These are phyloP conservation scores for Macroventuria anomochaeta DNA, from an alignment of 2,329 filamentous ascomycete genomes.

Conservation along the genomic window DNA sequence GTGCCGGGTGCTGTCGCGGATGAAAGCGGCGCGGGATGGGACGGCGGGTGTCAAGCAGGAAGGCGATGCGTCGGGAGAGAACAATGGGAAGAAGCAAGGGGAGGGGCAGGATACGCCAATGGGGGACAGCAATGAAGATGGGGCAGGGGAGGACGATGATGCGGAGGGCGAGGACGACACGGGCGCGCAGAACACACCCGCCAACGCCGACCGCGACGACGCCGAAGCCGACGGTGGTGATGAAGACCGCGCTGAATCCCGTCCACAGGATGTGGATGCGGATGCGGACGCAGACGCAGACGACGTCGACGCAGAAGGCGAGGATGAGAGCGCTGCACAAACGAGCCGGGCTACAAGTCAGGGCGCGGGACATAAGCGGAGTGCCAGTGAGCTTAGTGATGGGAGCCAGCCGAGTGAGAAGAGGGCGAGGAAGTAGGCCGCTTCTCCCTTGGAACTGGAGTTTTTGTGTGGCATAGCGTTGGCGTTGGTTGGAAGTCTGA, in stretches of 20 bases:
- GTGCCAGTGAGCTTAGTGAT: constrained; percentile 79
- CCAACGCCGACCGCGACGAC: constrained; percentile 18
- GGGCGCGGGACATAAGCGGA: constrained; percentile 69
- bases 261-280: no score
- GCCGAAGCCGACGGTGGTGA: constrained; percentile 44
- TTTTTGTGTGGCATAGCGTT: constrained; percentile 10
- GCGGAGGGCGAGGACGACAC: constrained; percentile 32
- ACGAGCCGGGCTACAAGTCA: constrained; percentile 37
- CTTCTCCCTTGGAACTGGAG: no score
- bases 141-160: constrained; percentile 33
- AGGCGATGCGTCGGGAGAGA: not conserved
- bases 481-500: no score
- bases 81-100: constrained; percentile 22
- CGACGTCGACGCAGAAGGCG: constrained; percentile 42
- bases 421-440: constrained; percentile 41
- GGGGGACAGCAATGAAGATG: constrained; percentile 36
- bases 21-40: constrained; percentile 41
- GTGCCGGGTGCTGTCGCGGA: constrained; percentile 49
- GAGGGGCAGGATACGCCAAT: constrained; percentile 39
- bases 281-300: constrained; percentile 29
- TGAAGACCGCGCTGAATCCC: no score
- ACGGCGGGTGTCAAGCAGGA: constrained; percentile 23
- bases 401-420: constrained; percentile 44
- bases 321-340: constrained; percentile 41
- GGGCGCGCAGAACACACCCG: constrained; percentile 15